phyloP scores from a whole-genome alignment of 306 rosid genomes.

The Argentina anserina region DNA sequence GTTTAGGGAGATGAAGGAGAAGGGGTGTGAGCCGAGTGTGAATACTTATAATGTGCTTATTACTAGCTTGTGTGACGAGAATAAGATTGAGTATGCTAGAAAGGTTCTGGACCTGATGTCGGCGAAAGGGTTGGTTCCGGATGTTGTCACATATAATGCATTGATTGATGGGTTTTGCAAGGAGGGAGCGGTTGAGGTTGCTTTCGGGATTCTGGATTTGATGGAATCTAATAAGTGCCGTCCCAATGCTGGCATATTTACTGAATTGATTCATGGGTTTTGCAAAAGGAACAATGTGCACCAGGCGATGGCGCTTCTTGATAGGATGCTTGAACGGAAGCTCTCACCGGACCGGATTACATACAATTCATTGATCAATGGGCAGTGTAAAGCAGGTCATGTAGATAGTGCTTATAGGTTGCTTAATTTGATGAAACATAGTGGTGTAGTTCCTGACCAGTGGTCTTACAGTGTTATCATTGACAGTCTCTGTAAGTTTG shows the following conservation, averaged over 20 bases:
- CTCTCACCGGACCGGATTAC: slow-evolving; percentile 53
- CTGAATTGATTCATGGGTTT: slow-evolving; percentile 71
- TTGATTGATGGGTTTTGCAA: slow-evolving; percentile 72
- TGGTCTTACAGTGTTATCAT: slow-evolving; percentile 54
- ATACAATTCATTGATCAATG: slow-evolving; percentile 67
- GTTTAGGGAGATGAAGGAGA: slow-evolving; percentile 54
- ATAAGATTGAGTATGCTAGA: slow-evolving; percentile 51
- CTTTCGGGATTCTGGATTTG: slow-evolving; percentile 47
- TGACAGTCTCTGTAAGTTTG: slow-evolving; percentile 58
- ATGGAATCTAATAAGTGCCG: slow-evolving; percentile 59
- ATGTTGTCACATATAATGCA: slow-evolving; percentile 58
- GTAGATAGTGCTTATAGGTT: slow-evolving; percentile 62
- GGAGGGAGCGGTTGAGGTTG: slow-evolving; percentile 51
- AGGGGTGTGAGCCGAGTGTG: slow-evolving; percentile 62
- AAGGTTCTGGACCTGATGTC: slow-evolving; percentile 45
- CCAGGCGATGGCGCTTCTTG: slow-evolving; percentile 68
- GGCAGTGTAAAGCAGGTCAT: slow-evolving; percentile 63
- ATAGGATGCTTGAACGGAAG: slow-evolving; percentile 56
- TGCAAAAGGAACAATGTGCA: slow-evolving; percentile 57
- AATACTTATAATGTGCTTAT: slow-evolving; percentile 68
- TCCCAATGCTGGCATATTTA: slow-evolving; percentile 63
- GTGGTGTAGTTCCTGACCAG: slow-evolving; percentile 61
- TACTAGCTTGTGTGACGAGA: slow-evolving; percentile 50
- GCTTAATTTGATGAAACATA: slow-evolving; percentile 62
- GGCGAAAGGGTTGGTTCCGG: slow-evolving; percentile 58